A percentile compares a stretch with the other conserved stretches of the same genome.
Evolutionary conservation across 805 yeast genomes (phyloP).

Genomic region (Spathaspora boniae): DNA sequence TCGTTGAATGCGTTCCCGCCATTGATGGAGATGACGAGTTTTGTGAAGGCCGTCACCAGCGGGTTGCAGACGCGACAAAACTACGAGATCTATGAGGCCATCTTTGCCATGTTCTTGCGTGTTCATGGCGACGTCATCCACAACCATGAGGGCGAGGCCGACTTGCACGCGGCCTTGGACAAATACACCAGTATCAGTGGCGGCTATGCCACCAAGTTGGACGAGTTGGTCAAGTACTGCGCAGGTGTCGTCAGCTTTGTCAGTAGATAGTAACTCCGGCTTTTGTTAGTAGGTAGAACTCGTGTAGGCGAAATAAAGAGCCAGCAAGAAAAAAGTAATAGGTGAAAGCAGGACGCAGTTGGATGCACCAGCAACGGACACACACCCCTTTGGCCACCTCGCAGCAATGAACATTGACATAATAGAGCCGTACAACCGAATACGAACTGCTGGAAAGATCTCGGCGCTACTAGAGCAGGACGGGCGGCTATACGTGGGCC

Average conservation of each 20-base stretch:
- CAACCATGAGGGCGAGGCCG: conserved; percentile 29
- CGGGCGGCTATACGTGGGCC: conserved; percentile 27
- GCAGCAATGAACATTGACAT: conserved; percentile 35
- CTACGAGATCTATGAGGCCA: conserved; percentile 78
- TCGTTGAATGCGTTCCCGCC: conserved; percentile 69
- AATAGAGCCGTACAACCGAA: conserved; percentile 33
- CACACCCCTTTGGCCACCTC: background rate
- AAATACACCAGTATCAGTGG: conserved; percentile 46
- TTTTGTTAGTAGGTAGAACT: too few species aligned
- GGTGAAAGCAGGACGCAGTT: background rate
- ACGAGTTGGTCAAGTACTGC: conserved; percentile 71
- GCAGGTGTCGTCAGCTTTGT: conserved; percentile 72
- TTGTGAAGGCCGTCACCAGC: conserved; percentile 61
- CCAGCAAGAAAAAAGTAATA: background rate
- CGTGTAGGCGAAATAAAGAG: background rate
- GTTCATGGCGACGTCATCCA: conserved; percentile 79
- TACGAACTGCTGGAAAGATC: conserved; percentile 19
- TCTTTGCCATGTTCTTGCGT: conserved; percentile 68
- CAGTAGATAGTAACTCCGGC: conserved; percentile 6
- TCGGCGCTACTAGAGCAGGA: conserved; percentile 21
- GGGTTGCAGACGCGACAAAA: conserved; percentile 58
- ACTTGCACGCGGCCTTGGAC: conserved; percentile 44
- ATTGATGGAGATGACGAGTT: conserved; percentile 57
- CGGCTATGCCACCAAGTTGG: conserved; percentile 48
- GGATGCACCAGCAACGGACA: too few species aligned